Evolutionary conservation across 129 eudicot genomes (phyloP), one percentile per base, ranked within the genome.

Genomic region (Centella asiatica): DNA sequence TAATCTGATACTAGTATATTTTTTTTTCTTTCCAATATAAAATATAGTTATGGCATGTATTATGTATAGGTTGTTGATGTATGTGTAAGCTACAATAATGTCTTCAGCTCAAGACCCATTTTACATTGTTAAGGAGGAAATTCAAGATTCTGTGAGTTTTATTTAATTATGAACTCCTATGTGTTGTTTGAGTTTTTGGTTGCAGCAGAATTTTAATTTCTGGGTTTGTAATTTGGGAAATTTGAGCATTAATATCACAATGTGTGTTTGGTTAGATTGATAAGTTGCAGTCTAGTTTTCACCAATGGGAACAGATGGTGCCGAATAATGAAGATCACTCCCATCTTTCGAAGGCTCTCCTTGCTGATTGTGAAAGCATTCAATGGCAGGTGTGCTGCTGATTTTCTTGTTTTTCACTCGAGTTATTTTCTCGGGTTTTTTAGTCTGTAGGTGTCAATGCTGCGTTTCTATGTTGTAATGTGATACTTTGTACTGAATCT

Each of bases 351-450:
- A 78, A 78, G 72, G 92, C 83, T 77, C 78, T 85, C 49, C 84
- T 80, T 60, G 67, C 88, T 60, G 68, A 66, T 22, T 89, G 78
- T 66, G 97, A 89, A 64, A 89, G 92, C 82, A 85, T 80, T 78
- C 84, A 83, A 64, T 89, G 95, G 95, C 97, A 89, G 95, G 97
- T 89, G 78, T 57, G 77, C 31, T 55, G 0, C 29, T 5, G 24
- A 4, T 24, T 51, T 25, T 5, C 15, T 1, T 28, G 2, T 12
- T 53, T 53, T 55, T 57, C 10, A 12, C 19, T 56, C 8, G 23
- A 55, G 61, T 56, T 1, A 32, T 19, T 56, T 33, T 32, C 23
- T 11, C 8, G 0, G 8, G 20, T 31, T 22, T 20, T 2, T 17
- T 32, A 31, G 40, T 23, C 15, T 57, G 22, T 18, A 8, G 9